Evolutionary conservation across 768 basidiomycete species (phyloP), one percentile per base, ranked within the genome.

Genomic region (Collybia sp.): DNA sequence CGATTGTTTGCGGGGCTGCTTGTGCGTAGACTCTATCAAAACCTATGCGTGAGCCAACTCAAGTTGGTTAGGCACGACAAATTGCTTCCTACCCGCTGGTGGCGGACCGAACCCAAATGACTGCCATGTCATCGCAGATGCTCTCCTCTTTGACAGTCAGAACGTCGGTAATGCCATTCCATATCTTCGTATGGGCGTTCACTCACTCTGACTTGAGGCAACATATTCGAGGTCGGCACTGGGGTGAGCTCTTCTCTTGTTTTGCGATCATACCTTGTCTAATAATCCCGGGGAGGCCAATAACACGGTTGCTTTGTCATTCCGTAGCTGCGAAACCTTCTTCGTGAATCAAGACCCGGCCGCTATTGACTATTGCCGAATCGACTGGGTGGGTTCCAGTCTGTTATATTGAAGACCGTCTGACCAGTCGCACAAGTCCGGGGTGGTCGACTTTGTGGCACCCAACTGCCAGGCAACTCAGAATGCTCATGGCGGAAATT

Each of bases 401-500:
- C 25, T 25, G 3, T 25, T 25, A 25, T 8, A 20, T 32, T 35
- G 39, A 25, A 4, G 19, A 25, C 20, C 2, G 1, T 17, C 8
- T 46, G 12, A 38, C 10, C 30, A 33, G 10, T n/a, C 17, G 10
- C 13, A n/a, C 33, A 73, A 25, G 71, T 63, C 71, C 12, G 46
- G 55, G 35, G 50, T 72, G 42, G 51, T 73, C 20, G 63, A 71
- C 50, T 70, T 60, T 44, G 54, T 77, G 30, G 71, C 76, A 0
- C 64, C 61, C n/a, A 74, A 73, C 53, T 77, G 75, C 54, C 70
- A 74, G 54, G 58, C 73, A 0, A 62, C 66, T 3, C 69, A 75
- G 62, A 76, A 76, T 45, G 75, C 76, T 2, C 71, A 76, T 46
- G 77, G 75, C 8, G 76, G 75, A 1, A 61, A 70, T 40, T 76